Conservation (phyloP, 208 protist species). For the Vickermania spadyakhi region DNA sequence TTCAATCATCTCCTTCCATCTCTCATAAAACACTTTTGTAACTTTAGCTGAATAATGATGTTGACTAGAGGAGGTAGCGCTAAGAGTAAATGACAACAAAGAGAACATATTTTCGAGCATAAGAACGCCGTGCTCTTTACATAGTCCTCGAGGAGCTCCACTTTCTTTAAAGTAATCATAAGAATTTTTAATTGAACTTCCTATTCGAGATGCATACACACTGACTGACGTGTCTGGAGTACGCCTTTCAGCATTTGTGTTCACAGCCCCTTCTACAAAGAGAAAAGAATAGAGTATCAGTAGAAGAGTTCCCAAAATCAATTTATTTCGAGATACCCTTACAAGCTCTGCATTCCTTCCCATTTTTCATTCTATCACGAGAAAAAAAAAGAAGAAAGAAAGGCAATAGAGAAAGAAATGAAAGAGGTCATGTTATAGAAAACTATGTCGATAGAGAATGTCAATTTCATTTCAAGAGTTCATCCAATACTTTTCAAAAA, state of each 20-base stretch:
- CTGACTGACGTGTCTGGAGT: neutral
- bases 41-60: neutral
- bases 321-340: no score
- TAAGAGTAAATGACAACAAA: neutral
- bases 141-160: neutral
- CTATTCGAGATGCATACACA: neutral
- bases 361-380: no score
- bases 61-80: neutral
- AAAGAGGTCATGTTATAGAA: no score
- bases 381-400: no score
- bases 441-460: no score
- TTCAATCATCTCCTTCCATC: neutral
- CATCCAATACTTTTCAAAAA: no score
- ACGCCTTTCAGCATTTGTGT: neutral
- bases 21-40: neutral
- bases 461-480: no score
- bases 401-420: no score
- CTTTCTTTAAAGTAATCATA: neutral
- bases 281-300: no score
- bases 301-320: no score
- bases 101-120: neutral
- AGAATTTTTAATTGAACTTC: neutral
- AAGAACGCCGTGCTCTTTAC: neutral
- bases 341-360: no score
- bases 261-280: no score